These are phyloP conservation scores for Solanum hybrid DNA, from an alignment of 305 asterid genomes.

Conservation along the genomic window DNA sequence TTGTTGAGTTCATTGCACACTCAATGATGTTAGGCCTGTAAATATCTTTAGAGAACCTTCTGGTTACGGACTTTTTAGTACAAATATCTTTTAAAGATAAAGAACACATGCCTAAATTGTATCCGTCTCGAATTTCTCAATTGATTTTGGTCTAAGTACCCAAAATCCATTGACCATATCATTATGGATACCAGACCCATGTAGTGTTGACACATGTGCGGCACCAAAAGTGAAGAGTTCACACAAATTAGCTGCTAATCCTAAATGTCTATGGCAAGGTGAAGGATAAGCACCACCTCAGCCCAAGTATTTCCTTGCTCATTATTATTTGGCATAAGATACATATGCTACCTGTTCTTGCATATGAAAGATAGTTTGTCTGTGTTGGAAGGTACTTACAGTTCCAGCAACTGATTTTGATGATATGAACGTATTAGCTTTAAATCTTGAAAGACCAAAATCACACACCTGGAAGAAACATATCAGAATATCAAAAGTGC, in stretches of 20 bases:
- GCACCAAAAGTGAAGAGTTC: neutral
- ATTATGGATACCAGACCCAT: neutral
- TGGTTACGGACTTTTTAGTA: neutral
- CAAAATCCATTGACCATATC: neutral
- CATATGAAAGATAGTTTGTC: neutral
- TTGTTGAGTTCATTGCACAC: neutral
- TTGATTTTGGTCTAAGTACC: neutral
- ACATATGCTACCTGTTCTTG: neutral
- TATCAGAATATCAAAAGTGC: neutral
- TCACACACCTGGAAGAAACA: conserved; percentile 63
- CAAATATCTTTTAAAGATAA: neutral
- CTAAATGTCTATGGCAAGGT: neutral
- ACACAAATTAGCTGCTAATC: neutral
- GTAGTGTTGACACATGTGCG: neutral
- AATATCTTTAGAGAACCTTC: neutral
- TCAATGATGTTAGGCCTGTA: neutral
- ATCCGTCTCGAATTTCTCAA: neutral
- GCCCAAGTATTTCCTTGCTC: neutral
- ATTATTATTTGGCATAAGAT: neutral
- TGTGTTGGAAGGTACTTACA: conserved; percentile 36
- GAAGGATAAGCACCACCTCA: neutral
- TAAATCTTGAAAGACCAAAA: conserved; percentile 86
- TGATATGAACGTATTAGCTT: conserved; percentile 85
- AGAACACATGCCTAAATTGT: neutral
- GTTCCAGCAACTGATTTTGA: conserved; percentile 94